phyloP scores from a whole-genome alignment of 2,329 filamentous ascomycete genomes.

The Septoria linicola region DNA sequence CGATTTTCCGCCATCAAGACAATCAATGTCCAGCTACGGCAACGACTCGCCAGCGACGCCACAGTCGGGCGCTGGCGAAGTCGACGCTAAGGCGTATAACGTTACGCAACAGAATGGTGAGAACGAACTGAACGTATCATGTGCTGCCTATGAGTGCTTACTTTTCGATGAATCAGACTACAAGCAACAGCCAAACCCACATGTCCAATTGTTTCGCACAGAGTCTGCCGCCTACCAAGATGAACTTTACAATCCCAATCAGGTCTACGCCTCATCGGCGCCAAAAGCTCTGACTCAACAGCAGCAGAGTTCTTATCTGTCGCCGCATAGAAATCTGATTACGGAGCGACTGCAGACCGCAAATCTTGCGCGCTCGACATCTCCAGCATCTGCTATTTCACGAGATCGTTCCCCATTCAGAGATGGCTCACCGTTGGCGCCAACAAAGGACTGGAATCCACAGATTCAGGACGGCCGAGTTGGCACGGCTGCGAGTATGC shows the following conservation, averaged over 20 bases:
- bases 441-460: conserved; percentile 46
- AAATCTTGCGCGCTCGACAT: conserved; percentile 65
- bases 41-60: conserved; percentile 62
- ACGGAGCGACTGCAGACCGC: conserved; percentile 75
- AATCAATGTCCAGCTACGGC: conserved; percentile 61
- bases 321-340: conserved; percentile 61
- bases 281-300: conserved; percentile 40
- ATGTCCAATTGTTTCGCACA: conserved; percentile 68
- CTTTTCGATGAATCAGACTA: conserved; percentile 58
- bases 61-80: conserved; percentile 51
- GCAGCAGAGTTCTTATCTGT: conserved; percentile 37
- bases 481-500: conserved; percentile 58
- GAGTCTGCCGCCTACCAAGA: conserved; percentile 84
- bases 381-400: conserved; percentile 52
- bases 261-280: conserved; percentile 59
- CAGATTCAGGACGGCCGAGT: conserved; percentile 42
- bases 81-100: conserved; percentile 55
- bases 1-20: conserved; percentile 54
- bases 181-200: conserved; percentile 54
- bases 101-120: conserved; percentile 55
- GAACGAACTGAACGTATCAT: conserved; percentile 32
- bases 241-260: conserved; percentile 74
- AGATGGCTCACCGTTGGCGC: conserved; percentile 57
- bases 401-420: conserved; percentile 81
- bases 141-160: conserved; percentile 63